Base-by-base conservation (phyloP, 176 grass and related monocot species). In the Bromus sterilis region DNA sequence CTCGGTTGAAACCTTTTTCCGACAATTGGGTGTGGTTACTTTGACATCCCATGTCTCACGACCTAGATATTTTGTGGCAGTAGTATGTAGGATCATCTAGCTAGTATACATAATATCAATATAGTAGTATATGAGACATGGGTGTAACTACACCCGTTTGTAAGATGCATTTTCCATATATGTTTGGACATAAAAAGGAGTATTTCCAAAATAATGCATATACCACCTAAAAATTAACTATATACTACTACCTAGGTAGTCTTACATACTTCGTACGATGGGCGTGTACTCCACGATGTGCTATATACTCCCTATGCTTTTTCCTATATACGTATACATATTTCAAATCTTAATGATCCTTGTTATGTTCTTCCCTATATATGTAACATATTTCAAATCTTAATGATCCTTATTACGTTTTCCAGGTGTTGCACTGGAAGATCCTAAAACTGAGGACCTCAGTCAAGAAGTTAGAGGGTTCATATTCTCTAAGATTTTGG, bases 401-500 rank as follows among this genome's bases (percentile, higher is more conserved):
- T 34, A 84, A 69, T 75, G 41, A 81, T 29, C 44, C 31, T 13
- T 82, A 49, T 31, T 57, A 73, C 55, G 30, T 84, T 4, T 80
- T 84, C 58, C 76, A 98, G 96, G 90, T 84, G 88, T 92, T 78
- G 72, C 86, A 82, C 86, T 86, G 40, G 96, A 98, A 80, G 96
- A 98, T 84, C 71, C 93, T 77, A 95, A 87, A 89, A 89, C 86
- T 76, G 96, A 98, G 64, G 90, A 98, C 83, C 90, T 98, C 75
- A 91, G 79, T 88, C 96, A 98, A 88, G 93, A 98, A 93, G 88
- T 95, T 66, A 89, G 90, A 82, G 96, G 96, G 42, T 95, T 98
- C 87, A 98, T 98, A 93, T 93, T 98, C 91, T 93, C 92, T 14
- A 98, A 95, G 66, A 91, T 98, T 84, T 80, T 98, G 93, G 96